Evolutionary conservation across 257 asterid species (phyloP).

Genomic region (Petunia axillaris): DNA sequence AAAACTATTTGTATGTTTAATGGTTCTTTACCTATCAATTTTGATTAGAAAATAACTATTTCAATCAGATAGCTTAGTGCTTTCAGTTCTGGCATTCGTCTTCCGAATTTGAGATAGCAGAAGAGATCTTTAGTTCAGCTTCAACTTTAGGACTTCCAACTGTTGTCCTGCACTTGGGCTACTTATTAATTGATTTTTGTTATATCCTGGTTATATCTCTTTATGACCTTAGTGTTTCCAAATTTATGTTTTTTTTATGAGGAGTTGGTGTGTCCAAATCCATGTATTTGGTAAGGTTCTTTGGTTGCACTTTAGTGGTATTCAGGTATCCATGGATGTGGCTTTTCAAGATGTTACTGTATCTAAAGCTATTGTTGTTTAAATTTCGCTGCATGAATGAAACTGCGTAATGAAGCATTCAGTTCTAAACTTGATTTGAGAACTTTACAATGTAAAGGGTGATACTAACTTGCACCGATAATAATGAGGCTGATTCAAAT

Average conservation of each 20-base stretch:
- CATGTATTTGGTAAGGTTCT: too few species aligned
- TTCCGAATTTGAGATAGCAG: neutral
- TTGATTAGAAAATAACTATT: neutral
- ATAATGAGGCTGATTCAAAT: too few species aligned
- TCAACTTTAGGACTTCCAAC: conserved; percentile 14
- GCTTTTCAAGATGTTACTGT: neutral
- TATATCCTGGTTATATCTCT: neutral
- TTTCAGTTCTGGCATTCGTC: conserved; percentile 14
- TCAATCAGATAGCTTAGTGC: conserved; percentile 1
- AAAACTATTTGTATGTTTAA: neutral
- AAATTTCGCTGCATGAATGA: neutral
- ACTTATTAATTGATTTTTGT: neutral
- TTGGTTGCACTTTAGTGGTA: neutral
- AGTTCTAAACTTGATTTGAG: neutral
- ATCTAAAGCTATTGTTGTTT: conserved; percentile 1
- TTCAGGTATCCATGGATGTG: neutral
- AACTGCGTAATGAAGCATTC: neutral
- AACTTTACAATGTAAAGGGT: neutral
- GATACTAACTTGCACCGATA: neutral
- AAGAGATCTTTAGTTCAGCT: conserved; percentile 7
- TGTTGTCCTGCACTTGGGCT: neutral
- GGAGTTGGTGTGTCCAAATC: too few species aligned
- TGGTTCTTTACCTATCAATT: neutral
- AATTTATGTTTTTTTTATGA: neutral
- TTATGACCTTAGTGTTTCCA: neutral